phyloP scores from a whole-genome alignment of 139 green algal genomes.

The Chlamydomonas sp. region DNA sequence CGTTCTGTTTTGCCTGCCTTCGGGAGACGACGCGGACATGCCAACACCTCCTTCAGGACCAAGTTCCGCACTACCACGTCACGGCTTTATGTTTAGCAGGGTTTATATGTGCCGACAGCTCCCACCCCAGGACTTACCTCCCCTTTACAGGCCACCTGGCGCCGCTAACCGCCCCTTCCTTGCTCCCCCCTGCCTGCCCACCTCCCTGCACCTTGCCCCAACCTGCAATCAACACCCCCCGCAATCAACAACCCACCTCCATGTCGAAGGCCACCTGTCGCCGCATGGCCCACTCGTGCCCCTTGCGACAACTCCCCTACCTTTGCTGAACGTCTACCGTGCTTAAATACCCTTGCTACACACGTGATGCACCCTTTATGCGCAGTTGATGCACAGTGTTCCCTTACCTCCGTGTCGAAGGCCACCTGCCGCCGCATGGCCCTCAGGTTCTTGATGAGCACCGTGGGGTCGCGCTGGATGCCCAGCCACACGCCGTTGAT shows the following conservation, averaged over 20 bases:
- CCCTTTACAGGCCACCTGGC: constrained; percentile 73
- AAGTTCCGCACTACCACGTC: too few species aligned
- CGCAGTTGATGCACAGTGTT: background rate
- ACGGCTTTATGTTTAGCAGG: too few species aligned
- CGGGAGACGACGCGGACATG: too few species aligned
- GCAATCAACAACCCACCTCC: constrained; percentile 38
- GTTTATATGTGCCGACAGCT: too few species aligned
- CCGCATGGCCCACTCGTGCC: constrained; percentile 63
- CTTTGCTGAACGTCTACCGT: too few species aligned
- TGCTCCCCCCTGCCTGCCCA: constrained; percentile 34
- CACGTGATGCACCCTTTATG: too few species aligned
- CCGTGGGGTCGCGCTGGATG: constrained; percentile 79
- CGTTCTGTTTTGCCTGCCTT: too few species aligned
- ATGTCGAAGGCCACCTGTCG: constrained; percentile 76
- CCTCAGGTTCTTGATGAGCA: constrained; percentile 82
- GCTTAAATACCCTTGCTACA: background rate
- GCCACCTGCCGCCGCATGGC: constrained; percentile 76
- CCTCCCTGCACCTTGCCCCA: too few species aligned
- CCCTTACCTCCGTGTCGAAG: constrained; percentile 66
- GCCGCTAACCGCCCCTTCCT: constrained; percentile 51
- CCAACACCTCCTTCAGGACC: too few species aligned
- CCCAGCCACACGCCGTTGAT: constrained; percentile 86
- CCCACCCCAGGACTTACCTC: constrained; percentile 39
- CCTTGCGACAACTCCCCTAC: too few species aligned
- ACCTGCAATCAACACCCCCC: too few species aligned